These are phyloP conservation scores for Aspergillus neoniger DNA, from an alignment of 2,329 filamentous ascomycete species.

Conservation along the genomic window DNA sequence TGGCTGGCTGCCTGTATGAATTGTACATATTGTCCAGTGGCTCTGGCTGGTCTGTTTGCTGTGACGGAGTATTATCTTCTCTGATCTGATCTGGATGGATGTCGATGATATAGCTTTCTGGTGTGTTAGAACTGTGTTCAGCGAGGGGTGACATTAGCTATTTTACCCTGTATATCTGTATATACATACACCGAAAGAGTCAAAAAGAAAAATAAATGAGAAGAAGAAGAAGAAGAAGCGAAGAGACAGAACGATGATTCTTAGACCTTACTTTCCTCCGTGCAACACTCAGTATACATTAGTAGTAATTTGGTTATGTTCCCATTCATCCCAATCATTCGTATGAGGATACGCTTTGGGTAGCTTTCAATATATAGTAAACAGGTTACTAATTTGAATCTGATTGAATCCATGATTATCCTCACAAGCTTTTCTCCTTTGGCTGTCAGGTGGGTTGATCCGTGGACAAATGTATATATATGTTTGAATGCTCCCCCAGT, in stretches of 20 bases:
- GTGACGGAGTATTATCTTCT: not conserved
- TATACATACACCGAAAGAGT: slow-evolving; percentile 2
- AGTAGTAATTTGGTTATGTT: not conserved
- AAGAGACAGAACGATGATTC: not conserved
- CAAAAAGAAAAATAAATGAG: not conserved
- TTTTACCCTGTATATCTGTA: slow-evolving; percentile 3
- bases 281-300: not conserved
- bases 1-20: not conserved
- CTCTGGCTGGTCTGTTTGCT: not conserved
- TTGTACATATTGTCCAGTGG: slow-evolving; percentile 3
- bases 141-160: not conserved
- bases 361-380: too few relatives aligned
- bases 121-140: not conserved
- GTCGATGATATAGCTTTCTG: not conserved
- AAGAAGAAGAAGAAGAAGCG: too few relatives aligned
- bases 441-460: too few relatives aligned
- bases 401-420: too few relatives aligned
- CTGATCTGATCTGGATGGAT: not conserved
- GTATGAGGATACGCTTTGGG: too few relatives aligned
- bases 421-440: too few relatives aligned
- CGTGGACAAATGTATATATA: too few relatives aligned
- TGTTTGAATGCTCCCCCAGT: too few relatives aligned
- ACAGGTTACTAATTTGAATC: too few relatives aligned
- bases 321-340: too few relatives aligned
- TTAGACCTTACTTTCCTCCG: not conserved